phyloP scores from a whole-genome alignment of 257 asterid species.

The Thymus quinquecostatus region DNA sequence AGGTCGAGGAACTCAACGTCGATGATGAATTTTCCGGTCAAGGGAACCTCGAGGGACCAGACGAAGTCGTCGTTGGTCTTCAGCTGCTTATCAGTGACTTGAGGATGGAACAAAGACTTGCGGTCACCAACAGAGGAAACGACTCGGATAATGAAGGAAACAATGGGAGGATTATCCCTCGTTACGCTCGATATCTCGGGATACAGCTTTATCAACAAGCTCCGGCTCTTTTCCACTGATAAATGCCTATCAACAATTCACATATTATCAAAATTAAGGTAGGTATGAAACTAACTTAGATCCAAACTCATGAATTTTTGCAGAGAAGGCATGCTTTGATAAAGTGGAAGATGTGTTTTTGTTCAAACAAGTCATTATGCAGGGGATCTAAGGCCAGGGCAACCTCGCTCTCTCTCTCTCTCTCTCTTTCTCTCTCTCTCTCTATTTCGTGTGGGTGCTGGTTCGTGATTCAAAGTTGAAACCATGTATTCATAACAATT shows the following conservation, averaged over 20 bases:
- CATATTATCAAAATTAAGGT: too few relatives aligned
- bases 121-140: slow-evolving; percentile 83
- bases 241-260: slow-evolving; percentile 57
- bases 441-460: too few relatives aligned
- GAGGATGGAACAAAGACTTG: slow-evolving; percentile 81
- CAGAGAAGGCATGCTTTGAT: too few relatives aligned
- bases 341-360: too few relatives aligned
- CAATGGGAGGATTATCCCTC: slow-evolving; percentile 82
- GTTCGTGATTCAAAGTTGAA: too few relatives aligned
- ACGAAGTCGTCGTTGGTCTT: slow-evolving; percentile 82
- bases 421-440: too few relatives aligned
- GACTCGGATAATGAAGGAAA: slow-evolving; percentile 73
- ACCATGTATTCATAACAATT: too few relatives aligned
- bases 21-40: slow-evolving; percentile 85
- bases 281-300: too few relatives aligned
- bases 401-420: too few relatives aligned
- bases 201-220: slow-evolving; percentile 63
- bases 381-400: too few relatives aligned
- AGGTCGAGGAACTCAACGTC: slow-evolving; percentile 94
- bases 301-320: too few relatives aligned
- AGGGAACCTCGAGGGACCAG: slow-evolving; percentile 78
- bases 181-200: slow-evolving; percentile 78
- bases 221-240: slow-evolving; percentile 83
- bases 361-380: too few relatives aligned
- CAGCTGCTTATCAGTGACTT: slow-evolving; percentile 73